phyloP scores from a whole-genome alignment of 2,329 filamentous ascomycete species.

The Metarhizium robertsii region DNA sequence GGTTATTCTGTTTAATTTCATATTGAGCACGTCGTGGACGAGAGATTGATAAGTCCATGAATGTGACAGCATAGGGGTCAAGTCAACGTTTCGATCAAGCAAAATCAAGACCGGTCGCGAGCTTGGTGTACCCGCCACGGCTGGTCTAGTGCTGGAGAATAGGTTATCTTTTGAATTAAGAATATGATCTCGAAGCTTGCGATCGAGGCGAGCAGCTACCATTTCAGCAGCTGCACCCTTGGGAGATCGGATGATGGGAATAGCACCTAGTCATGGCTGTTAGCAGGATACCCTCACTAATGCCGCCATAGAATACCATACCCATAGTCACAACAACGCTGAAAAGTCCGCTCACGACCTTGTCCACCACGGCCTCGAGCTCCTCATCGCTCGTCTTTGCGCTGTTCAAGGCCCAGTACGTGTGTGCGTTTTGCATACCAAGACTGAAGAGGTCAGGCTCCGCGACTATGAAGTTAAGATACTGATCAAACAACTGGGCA shows the following conservation, averaged over 20 bases:
- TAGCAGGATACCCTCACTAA: background rate
- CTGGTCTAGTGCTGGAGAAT: slow-evolving; percentile 63
- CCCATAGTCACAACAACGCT: slow-evolving; percentile 98
- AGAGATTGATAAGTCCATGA: slow-evolving; percentile 76
- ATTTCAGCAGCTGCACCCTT: slow-evolving; percentile 89
- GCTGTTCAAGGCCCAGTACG: slow-evolving; percentile 95
- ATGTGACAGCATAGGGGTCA: slow-evolving; percentile 98
- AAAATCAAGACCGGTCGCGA: slow-evolving; percentile 86
- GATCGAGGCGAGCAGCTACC: slow-evolving; percentile 87
- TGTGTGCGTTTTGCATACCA: slow-evolving; percentile 81
- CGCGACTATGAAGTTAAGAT: slow-evolving; percentile 92
- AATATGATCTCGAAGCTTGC: slow-evolving; percentile 92
- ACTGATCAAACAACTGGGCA: slow-evolving; percentile 90
- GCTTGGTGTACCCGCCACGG: slow-evolving; percentile 51
- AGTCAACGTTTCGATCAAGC: slow-evolving; percentile 88
- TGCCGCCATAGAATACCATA: slow-evolving; percentile 25
- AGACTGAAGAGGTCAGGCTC: slow-evolving; percentile 94
- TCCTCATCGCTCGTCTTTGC: slow-evolving; percentile 83
- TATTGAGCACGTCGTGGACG: slow-evolving; percentile 53
- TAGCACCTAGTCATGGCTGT: slow-evolving; percentile 49
- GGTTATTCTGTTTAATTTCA: slow-evolving; percentile 80
- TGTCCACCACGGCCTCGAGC: slow-evolving; percentile 77
- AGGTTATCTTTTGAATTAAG: slow-evolving; percentile 97
- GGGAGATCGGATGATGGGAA: slow-evolving; percentile 90
- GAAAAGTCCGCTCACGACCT: slow-evolving; percentile 92